A percentile compares a stretch with the other conserved stretches of the same genome.
Evolutionary conservation across 192 early-diverging fungal species (phyloP).

Genomic region (Gonapodya sp.): DNA sequence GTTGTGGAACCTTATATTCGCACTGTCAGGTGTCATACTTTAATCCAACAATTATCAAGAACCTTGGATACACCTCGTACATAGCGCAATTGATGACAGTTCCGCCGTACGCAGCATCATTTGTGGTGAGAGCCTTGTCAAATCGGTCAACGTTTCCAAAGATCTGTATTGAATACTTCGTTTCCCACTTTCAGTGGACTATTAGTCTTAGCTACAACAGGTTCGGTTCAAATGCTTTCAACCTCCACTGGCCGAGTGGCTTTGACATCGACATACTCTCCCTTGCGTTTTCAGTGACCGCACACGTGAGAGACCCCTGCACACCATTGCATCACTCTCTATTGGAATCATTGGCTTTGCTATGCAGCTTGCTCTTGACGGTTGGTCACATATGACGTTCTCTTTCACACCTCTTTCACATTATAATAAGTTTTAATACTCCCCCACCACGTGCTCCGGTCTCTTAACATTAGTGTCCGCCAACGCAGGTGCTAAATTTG

Average conservation of each 20-base stretch:
- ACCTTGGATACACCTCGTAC: not conserved
- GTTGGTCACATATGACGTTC: too few relatives aligned
- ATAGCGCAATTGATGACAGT: slow-evolving; percentile 4
- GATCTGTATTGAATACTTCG: too few relatives aligned
- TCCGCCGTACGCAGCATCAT: not conserved
- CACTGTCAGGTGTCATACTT: not conserved
- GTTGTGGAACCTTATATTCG: too few relatives aligned
- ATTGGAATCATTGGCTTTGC: not conserved
- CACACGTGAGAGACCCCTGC: not conserved
- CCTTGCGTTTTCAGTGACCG: not conserved
- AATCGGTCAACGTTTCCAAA: too few relatives aligned
- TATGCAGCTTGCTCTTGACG: not conserved
- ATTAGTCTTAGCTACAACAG: not conserved
- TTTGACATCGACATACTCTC: too few relatives aligned
- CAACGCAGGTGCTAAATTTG: not conserved
- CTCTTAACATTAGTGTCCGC: not conserved
- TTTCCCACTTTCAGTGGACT: too few relatives aligned
- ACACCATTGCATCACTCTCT: not conserved
- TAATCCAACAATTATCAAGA: not conserved
- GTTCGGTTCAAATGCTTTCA: too few relatives aligned
- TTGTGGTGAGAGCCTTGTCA: too few relatives aligned
- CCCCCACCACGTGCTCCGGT: too few relatives aligned
- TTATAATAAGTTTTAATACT: too few relatives aligned
- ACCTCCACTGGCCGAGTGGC: too few relatives aligned
- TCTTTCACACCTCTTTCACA: too few relatives aligned